Conservation (phyloP, 192 early-diverging fungal genomes). For the Coemansia sp. region DNA sequence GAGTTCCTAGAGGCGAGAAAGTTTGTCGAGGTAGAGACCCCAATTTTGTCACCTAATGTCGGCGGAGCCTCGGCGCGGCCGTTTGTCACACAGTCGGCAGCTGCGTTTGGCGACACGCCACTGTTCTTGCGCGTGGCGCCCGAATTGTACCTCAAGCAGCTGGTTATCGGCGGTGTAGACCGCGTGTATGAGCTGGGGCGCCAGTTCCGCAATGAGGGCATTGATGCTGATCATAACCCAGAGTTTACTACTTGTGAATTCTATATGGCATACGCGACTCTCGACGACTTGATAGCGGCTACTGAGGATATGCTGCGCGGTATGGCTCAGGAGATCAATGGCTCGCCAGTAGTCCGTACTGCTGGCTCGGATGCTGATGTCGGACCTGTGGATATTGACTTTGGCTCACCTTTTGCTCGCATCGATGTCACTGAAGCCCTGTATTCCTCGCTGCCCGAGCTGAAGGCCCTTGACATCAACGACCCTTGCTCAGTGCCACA, state of each 20-base stretch:
- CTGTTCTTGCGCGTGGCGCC: conserved; percentile 83
- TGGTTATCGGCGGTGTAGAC: conserved; percentile 85
- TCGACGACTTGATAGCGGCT: conserved; percentile 67
- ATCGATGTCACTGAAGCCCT: conserved; percentile 62
- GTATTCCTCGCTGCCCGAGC: conserved; percentile 38
- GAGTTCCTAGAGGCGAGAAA: conserved; percentile 62
- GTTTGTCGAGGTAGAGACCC: conserved; percentile 89
- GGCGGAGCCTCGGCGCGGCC: conserved; percentile 86
- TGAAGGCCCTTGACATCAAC: conserved; percentile 38
- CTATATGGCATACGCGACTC: conserved; percentile 77
- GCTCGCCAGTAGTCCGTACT: conserved; percentile 8
- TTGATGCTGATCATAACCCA: conserved; percentile 87
- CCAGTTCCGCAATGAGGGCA: conserved; percentile 90
- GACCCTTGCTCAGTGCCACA: conserved; percentile 24
- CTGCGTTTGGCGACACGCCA: conserved; percentile 65
- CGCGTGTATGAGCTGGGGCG: conserved; percentile 89
- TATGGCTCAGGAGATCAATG: conserved; percentile 34
- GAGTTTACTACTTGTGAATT: conserved; percentile 93
- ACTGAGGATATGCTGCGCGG: conserved; percentile 72
- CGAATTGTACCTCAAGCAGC: conserved; percentile 85
- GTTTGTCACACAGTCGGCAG: conserved; percentile 64
- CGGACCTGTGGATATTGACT: conserved; percentile 36
- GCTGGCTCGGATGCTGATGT: background rate
- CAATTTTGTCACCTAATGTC: conserved; percentile 68
- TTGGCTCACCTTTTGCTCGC: conserved; percentile 60